phyloP scores from a whole-genome alignment of 164 flowering plant species.

The Berberis vulgaris region DNA sequence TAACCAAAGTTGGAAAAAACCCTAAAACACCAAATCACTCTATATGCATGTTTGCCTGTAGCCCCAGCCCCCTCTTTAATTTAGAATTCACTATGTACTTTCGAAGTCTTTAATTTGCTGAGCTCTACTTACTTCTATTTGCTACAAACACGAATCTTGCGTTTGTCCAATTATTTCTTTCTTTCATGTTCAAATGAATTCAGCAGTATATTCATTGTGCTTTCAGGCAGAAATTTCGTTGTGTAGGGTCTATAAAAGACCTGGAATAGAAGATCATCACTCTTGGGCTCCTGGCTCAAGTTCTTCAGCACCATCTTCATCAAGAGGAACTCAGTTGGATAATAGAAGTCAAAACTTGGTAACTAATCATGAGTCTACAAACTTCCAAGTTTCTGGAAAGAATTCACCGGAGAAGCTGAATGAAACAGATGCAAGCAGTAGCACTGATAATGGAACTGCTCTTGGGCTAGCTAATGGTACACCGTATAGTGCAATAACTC shows the following conservation, averaged over 20 bases:
- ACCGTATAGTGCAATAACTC: conserved; percentile 10
- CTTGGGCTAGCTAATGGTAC: conserved; percentile 31
- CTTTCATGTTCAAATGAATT: neutral
- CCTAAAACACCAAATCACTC: no score
- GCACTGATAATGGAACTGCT: conserved; percentile 28
- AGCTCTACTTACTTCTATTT: no score
- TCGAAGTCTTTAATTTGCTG: no score
- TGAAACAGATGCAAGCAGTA: conserved; percentile 32
- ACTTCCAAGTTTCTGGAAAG: conserved; percentile 16
- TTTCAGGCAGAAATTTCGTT: conserved; percentile 80
- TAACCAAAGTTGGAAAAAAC: no score
- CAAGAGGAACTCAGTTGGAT: conserved; percentile 13
- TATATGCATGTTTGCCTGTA: no score
- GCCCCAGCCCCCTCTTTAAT: no score
- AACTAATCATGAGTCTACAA: conserved; percentile 2
- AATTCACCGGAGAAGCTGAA: conserved; percentile 17
- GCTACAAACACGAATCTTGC: neutral
- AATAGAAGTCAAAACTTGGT: conserved; percentile 8
- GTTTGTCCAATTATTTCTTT: neutral
- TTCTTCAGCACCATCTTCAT: conserved; percentile 36
- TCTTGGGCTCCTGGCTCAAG: conserved; percentile 50
- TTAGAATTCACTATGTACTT: no score
- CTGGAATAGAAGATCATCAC: conserved; percentile 76
- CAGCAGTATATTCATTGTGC: neutral
- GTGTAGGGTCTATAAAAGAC: conserved; percentile 88